A percentile compares a stretch with the other conserved stretches of the same genome.
Evolutionary conservation across 2,329 filamentous ascomycete genomes (phyloP).

Genomic region (Ilyonectria destructans): DNA sequence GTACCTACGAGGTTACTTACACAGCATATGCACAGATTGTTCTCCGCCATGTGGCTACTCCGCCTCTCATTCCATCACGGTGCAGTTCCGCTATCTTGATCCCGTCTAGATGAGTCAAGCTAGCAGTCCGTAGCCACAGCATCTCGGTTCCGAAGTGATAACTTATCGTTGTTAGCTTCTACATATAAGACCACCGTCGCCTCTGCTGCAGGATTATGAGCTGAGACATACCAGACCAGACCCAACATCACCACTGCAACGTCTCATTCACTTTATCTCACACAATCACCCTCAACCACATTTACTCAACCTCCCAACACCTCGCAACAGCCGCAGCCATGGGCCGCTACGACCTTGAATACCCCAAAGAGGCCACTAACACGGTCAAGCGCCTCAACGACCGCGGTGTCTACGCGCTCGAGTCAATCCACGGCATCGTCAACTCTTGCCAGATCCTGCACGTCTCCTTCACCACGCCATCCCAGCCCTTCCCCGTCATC

Average conservation of each 20-base stretch:
- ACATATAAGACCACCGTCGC: conserved; percentile 14
- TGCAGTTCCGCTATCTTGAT: conserved; percentile 12
- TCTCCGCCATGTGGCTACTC: conserved; percentile 15
- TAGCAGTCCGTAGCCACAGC: not conserved
- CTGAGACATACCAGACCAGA: not conserved
- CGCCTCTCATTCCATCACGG: conserved; percentile 21
- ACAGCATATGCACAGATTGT: conserved; percentile 1
- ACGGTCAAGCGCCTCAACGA: conserved; percentile 78
- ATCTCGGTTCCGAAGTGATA: conserved; percentile 25
- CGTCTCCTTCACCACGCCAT: conserved; percentile 80
- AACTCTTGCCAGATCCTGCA: conserved; percentile 83
- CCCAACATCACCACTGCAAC: not conserved
- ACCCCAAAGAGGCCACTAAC: conserved; percentile 76
- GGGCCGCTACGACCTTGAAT: conserved; percentile 65
- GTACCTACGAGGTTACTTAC: conserved; percentile 10
- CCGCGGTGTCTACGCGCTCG: conserved; percentile 79
- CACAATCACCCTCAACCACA: not conserved
- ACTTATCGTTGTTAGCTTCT: not conserved
- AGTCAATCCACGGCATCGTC: conserved; percentile 82
- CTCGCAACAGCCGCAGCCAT: conserved; percentile 43
- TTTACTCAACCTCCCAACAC: conserved; percentile 2
- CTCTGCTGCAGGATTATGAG: not conserved
- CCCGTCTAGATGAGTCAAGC: conserved; percentile 5
- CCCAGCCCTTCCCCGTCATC: conserved; percentile 81
- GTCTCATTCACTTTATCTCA: not conserved